Base-by-base conservation (phyloP, 768 basidiomycete species). In the Lactarius hengduanensis region DNA sequence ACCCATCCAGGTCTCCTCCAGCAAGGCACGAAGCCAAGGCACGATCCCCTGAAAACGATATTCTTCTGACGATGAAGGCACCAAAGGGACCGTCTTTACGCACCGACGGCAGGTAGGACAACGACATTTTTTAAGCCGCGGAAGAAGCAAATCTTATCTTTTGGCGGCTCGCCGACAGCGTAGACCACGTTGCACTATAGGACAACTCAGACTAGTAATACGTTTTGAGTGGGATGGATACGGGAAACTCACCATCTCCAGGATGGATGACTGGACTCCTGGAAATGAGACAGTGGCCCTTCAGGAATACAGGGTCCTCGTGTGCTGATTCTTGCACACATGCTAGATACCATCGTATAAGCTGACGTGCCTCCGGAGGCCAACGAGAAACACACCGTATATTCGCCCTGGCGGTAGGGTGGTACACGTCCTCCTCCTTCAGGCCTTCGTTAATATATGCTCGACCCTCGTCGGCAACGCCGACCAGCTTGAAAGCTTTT, bases 1-100 rank as follows among this genome's bases (percentile, higher is more conserved):
- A 90, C 89, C 91, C 91, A 68, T 92, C 91, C 15, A 92, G 77
- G 76, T 92, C 90, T 0, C 91, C 91, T 43, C 90, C 90, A 4
- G 83, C 87, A 22, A 92, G 80, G 68, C 83, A 84, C 1, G 88
- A 89, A 10, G 91, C 83, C 55, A 92, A 71, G 1, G 90, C 86
- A 43, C 88, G 83, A 0, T 71, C 65, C 6, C 87, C 88, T 90
- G 69, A 6, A 6, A 40, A 55, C 9, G 30, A 32, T n/a, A n/a
- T n/a, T n/a, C n/a, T n/a, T n/a, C n/a, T n/a, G n/a, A n/a, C n/a
- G n/a, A n/a, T n/a, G n/a, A 7, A 4, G 7, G 15, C n/a, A 11
- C n/a, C n/a, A n/a, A n/a, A n/a, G 9, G n/a, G n/a, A n/a, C n/a
- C n/a, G n/a, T n/a, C n/a, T n/a, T n/a, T 22, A 36, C 43, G 32